Conservation (phyloP, 2,329 filamentous ascomycete genomes). For the Hymenoscyphus salicellus region DNA sequence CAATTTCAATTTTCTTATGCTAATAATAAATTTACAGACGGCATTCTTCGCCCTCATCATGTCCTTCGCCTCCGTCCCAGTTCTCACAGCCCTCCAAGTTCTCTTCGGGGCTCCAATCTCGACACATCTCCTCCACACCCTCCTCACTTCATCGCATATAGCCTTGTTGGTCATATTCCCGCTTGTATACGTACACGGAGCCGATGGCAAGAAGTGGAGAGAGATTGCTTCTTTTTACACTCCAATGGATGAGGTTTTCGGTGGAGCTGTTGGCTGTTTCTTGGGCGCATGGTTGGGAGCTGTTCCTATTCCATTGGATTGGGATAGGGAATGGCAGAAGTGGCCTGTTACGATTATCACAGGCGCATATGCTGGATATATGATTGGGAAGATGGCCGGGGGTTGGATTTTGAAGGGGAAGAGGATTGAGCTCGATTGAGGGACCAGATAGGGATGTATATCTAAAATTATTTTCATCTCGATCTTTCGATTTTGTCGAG, state of each 20-base stretch:
- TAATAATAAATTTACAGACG: conserved; percentile 47
- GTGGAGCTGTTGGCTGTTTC: conserved; percentile 72
- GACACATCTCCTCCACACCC: conserved; percentile 73
- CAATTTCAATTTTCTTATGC: background rate
- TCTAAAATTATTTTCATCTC: too few species aligned
- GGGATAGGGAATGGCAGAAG: conserved; percentile 98
- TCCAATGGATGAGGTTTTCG: conserved; percentile 82
- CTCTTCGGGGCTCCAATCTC: conserved; percentile 91
- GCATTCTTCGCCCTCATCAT: conserved; percentile 66
- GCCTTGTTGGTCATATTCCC: conserved; percentile 75
- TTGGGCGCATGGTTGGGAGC: conserved; percentile 90
- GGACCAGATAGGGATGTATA: background rate
- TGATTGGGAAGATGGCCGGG: conserved; percentile 64
- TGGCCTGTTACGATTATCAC: conserved; percentile 91
- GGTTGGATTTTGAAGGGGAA: conserved; percentile 36
- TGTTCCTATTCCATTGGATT: conserved; percentile 92
- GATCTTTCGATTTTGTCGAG: too few species aligned
- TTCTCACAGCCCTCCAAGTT: conserved; percentile 58
- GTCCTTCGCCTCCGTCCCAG: conserved; percentile 46
- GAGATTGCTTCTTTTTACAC: conserved; percentile 64
- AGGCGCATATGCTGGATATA: conserved; percentile 77
- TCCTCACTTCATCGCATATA: conserved; percentile 78
- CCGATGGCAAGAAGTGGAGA: conserved; percentile 68
- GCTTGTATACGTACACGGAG: conserved; percentile 80
- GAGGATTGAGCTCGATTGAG: conserved; percentile 35